phyloP scores from a whole-genome alignment of 257 asterid species.

The Solanum etuberosum region DNA sequence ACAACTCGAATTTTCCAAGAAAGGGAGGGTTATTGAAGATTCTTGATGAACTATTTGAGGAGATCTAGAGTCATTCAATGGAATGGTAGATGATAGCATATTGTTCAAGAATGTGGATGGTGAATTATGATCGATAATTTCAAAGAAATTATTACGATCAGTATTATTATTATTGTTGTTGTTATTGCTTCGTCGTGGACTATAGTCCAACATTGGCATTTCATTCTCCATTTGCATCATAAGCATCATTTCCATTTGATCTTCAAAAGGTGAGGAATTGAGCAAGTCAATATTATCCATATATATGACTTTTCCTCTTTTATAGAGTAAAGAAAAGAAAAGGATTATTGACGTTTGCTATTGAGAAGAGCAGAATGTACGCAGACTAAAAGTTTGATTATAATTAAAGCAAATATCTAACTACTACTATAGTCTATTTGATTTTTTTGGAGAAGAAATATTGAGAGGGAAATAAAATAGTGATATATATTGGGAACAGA shows the following conservation, averaged over 20 bases:
- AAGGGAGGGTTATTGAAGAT: not conserved
- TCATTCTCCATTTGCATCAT: constrained; percentile 50
- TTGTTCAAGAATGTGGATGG: not conserved
- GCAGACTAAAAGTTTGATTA: constrained; percentile 48
- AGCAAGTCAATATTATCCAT: constrained; percentile 56
- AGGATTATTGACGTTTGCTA: not conserved
- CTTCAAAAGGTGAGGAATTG: constrained; percentile 38
- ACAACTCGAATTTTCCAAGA: not conserved
- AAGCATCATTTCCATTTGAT: constrained; percentile 67
- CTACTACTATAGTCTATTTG: not conserved
- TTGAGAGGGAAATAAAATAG: not conserved
- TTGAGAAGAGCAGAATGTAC: not conserved
- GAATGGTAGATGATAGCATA: constrained; percentile 16
- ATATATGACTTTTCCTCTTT: not conserved
- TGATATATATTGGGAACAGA: not conserved
- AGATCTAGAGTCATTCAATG: constrained; percentile 10
- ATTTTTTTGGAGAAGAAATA: not conserved
- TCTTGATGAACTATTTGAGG: not conserved
- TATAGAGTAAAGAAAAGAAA: not conserved
- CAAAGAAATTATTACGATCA: not conserved
- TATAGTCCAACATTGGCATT: not conserved
- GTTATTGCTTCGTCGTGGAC: not conserved
- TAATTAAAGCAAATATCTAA: not conserved
- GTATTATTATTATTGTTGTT: not conserved
- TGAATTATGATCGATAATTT: constrained; percentile 3